Conservation (phyloP, 768 basidiomycete species). For the Lentinula sp. region DNA sequence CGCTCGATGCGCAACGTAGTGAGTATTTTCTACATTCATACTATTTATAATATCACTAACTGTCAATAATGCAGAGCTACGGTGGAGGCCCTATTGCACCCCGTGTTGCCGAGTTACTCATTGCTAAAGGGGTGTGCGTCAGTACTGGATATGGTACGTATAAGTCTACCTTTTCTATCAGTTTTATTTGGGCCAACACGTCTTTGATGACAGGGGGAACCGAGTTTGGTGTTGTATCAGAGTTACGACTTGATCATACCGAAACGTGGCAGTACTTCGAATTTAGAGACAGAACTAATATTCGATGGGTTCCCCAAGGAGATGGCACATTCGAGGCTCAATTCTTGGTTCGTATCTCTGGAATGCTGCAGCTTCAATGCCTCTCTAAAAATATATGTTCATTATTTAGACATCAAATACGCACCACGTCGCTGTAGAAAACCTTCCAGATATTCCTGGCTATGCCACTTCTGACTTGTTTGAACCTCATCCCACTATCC, state of each 20-base stretch:
- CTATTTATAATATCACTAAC: background rate
- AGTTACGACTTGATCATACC: background rate
- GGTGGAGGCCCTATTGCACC: constrained; percentile 7
- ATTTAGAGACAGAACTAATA: background rate
- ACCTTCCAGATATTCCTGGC: constrained; percentile 19
- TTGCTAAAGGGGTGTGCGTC: background rate
- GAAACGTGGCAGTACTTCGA: constrained; percentile 4
- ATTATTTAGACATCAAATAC: constrained; percentile 10
- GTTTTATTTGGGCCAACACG: background rate
- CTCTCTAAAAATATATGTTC: background rate
- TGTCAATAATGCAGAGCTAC: background rate
- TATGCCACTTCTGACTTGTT: constrained; percentile 40
- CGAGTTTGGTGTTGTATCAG: background rate
- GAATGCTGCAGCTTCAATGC: background rate
- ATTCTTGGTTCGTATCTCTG: background rate
- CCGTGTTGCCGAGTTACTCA: background rate
- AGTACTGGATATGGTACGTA: background rate
- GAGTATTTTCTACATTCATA: background rate
- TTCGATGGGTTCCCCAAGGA: constrained; percentile 7
- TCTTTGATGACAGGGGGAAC: background rate
- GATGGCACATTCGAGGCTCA: constrained; percentile 7
- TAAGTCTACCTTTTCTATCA: background rate
- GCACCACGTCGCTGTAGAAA: constrained; percentile 17
- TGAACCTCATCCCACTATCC: constrained; percentile 34
- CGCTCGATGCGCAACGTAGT: constrained; percentile 16